Base-by-base conservation (phyloP, 345 rosid species). In the Balakata baccata region DNA sequence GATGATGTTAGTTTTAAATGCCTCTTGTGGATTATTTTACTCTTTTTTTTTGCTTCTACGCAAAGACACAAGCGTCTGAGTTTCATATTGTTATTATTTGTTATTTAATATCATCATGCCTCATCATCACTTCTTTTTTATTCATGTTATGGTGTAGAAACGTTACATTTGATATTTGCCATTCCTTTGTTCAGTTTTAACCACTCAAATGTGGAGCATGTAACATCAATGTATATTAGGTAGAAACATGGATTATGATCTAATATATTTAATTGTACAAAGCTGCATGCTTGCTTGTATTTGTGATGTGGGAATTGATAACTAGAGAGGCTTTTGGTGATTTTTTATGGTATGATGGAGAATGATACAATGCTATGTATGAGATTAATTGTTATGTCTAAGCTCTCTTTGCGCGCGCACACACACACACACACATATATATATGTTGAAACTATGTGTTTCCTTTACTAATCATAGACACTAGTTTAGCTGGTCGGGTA, bases 1-100 rank as follows among this genome's bases (percentile, higher is more conserved):
- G 98, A 94, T 82, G 97, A 97, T 97, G 98, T 94, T 75, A 66
- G 95, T 89, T 80, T 65, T 62, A 22, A 11, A 18, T 64, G 20
- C 75, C 69, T 62, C 66, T 29, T 16, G 37, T 37, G 29, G 20
- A 41, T 47, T 12, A 29, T 47, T 25, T 51, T 23, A 17, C 17
- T 37, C n/a, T n/a, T n/a, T 18, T 5, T n/a, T 16, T 14, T 13
- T 23, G 8, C 25, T 23, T n/a, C 11, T 11, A 10, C 10, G 7
- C 54, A 14, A 7, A 18, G 17, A 59, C 25, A 11, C 2, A 29
- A 29, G 2, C 2, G 34, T 5, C 17, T 16, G 67, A 61, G 49
- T 34, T 46, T 71, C 47, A 57, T 10, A 10, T 43, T 59, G 16
- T 46, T 17, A 11, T 12, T 67, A 47, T 59, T 18, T 4, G 29